phyloP scores from a whole-genome alignment of 768 basidiomycete genomes.

The Mycena capillaripes region DNA sequence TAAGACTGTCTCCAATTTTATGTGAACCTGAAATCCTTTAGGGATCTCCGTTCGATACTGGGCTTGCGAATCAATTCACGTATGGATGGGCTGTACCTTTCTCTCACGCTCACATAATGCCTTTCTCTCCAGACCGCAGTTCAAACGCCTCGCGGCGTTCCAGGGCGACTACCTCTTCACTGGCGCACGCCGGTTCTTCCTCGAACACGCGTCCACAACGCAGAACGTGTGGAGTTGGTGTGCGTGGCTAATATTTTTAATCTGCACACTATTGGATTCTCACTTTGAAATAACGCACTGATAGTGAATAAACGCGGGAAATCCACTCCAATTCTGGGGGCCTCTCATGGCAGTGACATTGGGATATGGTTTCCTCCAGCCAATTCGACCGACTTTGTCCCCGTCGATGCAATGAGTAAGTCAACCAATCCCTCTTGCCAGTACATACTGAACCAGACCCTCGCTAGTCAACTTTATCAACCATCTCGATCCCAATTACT shows the following conservation, averaged over 20 bases:
- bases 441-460: too few species aligned
- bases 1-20: not conserved
- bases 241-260: not conserved
- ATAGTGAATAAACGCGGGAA: conserved; percentile 29
- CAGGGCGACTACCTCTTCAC: not conserved
- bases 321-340: conserved; percentile 29
- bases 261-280: not conserved
- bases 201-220: not conserved
- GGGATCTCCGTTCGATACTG: not conserved
- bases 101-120: not conserved
- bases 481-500: conserved; percentile 21
- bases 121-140: not conserved
- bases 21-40: not conserved
- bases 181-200: not conserved
- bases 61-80: not conserved
- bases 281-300: not conserved
- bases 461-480: conserved; percentile 25
- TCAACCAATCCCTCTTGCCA: not conserved
- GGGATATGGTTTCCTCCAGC: conserved; percentile 2
- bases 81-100: not conserved
- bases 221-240: not conserved
- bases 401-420: conserved; percentile 9
- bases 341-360: conserved; percentile 34
- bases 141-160: not conserved
- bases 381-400: not conserved